Conservation (phyloP, 352 stramenopile species). For the Phytopythium boreale region DNA sequence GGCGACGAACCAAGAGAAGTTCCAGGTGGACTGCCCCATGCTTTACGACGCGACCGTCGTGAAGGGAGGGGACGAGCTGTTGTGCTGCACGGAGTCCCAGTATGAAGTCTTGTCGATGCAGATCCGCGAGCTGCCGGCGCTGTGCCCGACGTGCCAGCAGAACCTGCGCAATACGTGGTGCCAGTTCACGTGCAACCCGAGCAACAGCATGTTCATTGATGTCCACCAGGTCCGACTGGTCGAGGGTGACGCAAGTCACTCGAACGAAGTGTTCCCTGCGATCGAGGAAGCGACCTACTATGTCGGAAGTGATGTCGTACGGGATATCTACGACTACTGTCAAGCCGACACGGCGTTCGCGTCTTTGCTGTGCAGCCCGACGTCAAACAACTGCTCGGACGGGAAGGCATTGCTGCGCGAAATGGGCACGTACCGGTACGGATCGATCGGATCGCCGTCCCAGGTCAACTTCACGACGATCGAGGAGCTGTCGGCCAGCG, state of each 20-base stretch:
- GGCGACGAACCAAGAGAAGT: slow-evolving; percentile 48
- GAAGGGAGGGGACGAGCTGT: slow-evolving; percentile 38
- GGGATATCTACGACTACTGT: slow-evolving; percentile 76
- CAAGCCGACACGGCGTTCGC: slow-evolving; percentile 47
- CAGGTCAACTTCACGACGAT: slow-evolving; percentile 76
- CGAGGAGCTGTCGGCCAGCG: slow-evolving; percentile 29
- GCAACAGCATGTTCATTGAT: slow-evolving; percentile 74
- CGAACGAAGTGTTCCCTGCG: slow-evolving; percentile 52
- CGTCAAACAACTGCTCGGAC: slow-evolving; percentile 51
- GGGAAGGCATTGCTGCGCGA: slow-evolving; percentile 47
- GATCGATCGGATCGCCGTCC: slow-evolving; percentile 53
- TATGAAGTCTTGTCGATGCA: slow-evolving; percentile 60
- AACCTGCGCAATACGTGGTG: slow-evolving; percentile 80
- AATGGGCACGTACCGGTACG: slow-evolving; percentile 69
- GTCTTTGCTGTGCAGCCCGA: slow-evolving; percentile 40
- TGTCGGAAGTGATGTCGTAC: slow-evolving; percentile 57
- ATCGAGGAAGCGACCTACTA: slow-evolving; percentile 73
- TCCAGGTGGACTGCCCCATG: slow-evolving; percentile 63
- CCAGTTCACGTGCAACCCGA: slow-evolving; percentile 78
- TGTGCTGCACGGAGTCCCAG: slow-evolving; percentile 82
- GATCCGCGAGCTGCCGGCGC: slow-evolving; percentile 48
- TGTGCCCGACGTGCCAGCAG: slow-evolving; percentile 68
- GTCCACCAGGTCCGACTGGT: slow-evolving; percentile 65
- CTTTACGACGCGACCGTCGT: slow-evolving; percentile 63
- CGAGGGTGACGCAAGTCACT: slow-evolving; percentile 40